phyloP scores from a whole-genome alignment of 1,284 basidiomycete genomes.

The Cryptococcus amylolentus region DNA sequence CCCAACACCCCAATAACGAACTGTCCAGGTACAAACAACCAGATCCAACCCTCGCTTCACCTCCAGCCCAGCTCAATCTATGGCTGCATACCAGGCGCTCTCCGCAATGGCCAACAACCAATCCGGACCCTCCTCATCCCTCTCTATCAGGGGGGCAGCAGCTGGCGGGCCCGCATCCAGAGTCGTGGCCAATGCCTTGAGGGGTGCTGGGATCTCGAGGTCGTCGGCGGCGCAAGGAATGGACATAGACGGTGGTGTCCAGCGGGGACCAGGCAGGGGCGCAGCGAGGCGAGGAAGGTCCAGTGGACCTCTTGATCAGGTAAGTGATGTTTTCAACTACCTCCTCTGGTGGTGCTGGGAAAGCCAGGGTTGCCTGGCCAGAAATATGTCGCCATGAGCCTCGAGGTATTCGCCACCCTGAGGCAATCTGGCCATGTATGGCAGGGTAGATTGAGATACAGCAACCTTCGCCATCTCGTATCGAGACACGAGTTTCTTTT shows the following conservation, averaged over 20 bases:
- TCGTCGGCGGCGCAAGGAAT: conserved; percentile 19
- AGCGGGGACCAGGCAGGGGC: conserved; percentile 21
- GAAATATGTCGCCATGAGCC: too few species aligned
- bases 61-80: background rate
- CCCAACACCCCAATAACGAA: background rate
- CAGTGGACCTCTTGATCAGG: conserved; percentile 37
- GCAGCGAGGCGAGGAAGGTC: conserved; percentile 17
- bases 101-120: conserved; percentile 13
- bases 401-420: too few species aligned
- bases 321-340: conserved; percentile 16
- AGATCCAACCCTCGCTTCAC: background rate
- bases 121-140: conserved; percentile 6
- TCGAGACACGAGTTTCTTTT: too few species aligned
- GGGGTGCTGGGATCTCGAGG: conserved; percentile 33
- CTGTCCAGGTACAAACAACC: too few species aligned
- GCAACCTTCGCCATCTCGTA: too few species aligned
- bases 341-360: background rate
- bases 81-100: conserved; percentile 30
- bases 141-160: conserved; percentile 28
- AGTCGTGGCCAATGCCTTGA: conserved; percentile 21
- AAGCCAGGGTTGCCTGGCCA: background rate
- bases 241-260: conserved; percentile 31
- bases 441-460: too few species aligned
- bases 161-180: conserved; percentile 14
- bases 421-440: too few species aligned